Conservation (phyloP, 2,329 filamentous ascomycete genomes). For the Daldinia sp. region DNA sequence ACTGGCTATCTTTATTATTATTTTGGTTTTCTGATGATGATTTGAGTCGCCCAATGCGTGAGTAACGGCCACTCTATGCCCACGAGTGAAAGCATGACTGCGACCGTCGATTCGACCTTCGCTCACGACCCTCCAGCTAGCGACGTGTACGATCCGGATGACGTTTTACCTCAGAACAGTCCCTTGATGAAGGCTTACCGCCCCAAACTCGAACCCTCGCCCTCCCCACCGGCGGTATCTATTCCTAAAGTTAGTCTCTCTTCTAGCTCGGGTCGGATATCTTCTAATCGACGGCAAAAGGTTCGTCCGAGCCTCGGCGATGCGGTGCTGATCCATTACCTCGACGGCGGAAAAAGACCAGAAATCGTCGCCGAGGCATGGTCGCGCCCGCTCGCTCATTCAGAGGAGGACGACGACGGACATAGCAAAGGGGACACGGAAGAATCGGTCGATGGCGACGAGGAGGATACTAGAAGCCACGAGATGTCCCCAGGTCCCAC, state of each 20-base stretch:
- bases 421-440: conserved; percentile 46
- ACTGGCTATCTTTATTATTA: conserved; percentile 22
- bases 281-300: conserved; percentile 63
- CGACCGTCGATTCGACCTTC: conserved; percentile 43
- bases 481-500: conserved; percentile 45
- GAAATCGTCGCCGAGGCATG: conserved; percentile 70
- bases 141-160: conserved; percentile 58
- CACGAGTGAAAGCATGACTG: conserved; percentile 47
- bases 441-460: conserved; percentile 42
- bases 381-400: conserved; percentile 59
- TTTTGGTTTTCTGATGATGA: conserved; percentile 39
- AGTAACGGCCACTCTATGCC: conserved; percentile 45
- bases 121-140: conserved; percentile 46
- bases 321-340: conserved; percentile 70
- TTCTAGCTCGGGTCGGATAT: conserved; percentile 53
- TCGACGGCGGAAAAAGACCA: conserved; percentile 69
- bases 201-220: conserved; percentile 58
- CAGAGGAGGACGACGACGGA: conserved; percentile 53
- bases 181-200: conserved; percentile 51
- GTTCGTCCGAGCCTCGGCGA: conserved; percentile 66
- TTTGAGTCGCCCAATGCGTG: conserved; percentile 46
- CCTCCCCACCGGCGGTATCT: conserved; percentile 58
- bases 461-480: conserved; percentile 45
- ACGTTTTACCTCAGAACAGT: conserved; percentile 54
- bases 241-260: conserved; percentile 55